Evolutionary conservation across 192 early-diverging fungal genomes (phyloP).

Genomic region (Podila epigama): DNA sequence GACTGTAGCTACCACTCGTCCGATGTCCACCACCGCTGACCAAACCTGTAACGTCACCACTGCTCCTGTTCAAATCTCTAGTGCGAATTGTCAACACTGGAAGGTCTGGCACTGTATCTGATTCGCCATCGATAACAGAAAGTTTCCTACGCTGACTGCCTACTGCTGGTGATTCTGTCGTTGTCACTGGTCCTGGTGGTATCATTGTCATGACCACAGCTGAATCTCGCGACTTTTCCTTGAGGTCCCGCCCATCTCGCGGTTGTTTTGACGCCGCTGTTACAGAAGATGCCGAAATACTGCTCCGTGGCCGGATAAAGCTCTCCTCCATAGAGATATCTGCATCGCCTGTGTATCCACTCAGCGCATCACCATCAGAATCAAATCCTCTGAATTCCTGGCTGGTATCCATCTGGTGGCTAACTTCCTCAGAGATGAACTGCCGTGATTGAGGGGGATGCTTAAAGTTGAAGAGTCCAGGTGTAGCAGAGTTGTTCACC

Average conservation of each 20-base stretch:
- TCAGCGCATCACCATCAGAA: constrained; percentile 45
- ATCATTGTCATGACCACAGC: neutral
- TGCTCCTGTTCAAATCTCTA: constrained; percentile 23
- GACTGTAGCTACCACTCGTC: neutral
- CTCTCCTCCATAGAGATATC: constrained; percentile 48
- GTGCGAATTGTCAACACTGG: constrained; percentile 20
- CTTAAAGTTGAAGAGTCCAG: constrained; percentile 45
- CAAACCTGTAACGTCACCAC: no score
- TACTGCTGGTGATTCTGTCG: no score
- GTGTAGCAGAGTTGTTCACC: constrained; percentile 33
- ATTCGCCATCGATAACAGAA: constrained; percentile 35
- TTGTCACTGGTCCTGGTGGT: neutral
- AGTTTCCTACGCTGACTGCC: constrained; percentile 18
- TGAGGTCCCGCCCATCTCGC: neutral
- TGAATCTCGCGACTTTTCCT: constrained; percentile 15
- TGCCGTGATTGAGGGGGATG: neutral
- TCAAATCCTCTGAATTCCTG: constrained; percentile 40
- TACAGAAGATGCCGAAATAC: no score
- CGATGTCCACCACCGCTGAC: no score
- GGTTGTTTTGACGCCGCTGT: neutral
- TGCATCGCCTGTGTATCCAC: constrained; percentile 44
- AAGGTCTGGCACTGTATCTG: constrained; percentile 31
- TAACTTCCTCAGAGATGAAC: neutral
- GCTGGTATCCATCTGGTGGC: neutral
- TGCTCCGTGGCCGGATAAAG: constrained; percentile 29